Conservation (phyloP, 306 rosid species). For the Prunus fruticosa region DNA sequence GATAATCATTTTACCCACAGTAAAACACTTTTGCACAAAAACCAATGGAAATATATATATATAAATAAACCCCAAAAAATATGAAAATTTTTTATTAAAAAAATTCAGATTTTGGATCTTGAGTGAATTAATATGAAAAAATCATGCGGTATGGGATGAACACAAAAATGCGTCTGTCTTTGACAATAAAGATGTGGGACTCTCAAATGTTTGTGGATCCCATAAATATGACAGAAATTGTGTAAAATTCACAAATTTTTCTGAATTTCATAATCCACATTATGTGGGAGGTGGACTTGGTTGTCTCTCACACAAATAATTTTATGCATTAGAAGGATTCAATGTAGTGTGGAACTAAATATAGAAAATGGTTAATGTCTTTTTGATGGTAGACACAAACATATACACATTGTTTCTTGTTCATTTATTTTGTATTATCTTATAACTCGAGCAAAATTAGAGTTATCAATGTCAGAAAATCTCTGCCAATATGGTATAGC, state of each 20-base stretch:
- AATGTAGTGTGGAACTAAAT: neutral
- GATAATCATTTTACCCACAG: neutral
- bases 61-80: neutral
- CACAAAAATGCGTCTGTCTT: neutral
- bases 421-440: neutral
- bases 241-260: neutral
- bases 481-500: rapidly evolving
- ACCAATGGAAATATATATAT: too few species aligned
- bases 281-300: neutral
- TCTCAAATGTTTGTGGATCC: neutral
- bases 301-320: neutral
- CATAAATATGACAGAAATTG: neutral
- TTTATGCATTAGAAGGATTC: neutral
- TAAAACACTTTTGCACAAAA: neutral
- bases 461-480: too few species aligned
- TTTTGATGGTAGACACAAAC: neutral
- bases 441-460: neutral
- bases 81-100: neutral
- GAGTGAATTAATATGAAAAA: neutral
- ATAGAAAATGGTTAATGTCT: neutral
- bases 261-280: neutral
- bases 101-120: neutral
- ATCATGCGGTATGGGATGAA: neutral
- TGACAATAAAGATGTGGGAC: neutral
- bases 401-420: neutral